phyloP scores from a whole-genome alignment of 2,329 filamentous ascomycete species.

The Hirsutella minnesotensis region DNA sequence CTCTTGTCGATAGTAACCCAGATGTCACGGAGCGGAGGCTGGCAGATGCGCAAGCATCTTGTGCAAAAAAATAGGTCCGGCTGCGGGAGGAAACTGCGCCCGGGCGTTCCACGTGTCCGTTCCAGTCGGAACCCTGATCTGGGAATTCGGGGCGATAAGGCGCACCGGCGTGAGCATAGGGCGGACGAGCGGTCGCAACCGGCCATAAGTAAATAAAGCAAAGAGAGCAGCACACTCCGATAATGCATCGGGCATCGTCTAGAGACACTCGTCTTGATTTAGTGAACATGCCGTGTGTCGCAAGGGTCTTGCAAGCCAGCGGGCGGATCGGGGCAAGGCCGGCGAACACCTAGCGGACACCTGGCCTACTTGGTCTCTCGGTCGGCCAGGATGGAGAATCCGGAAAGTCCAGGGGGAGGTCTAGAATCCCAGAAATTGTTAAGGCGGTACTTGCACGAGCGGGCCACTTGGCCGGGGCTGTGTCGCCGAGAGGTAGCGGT shows the following conservation, averaged over 20 bases:
- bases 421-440: slow-evolving; percentile 21
- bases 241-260: no score
- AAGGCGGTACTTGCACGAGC: slow-evolving; percentile 21
- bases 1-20: no score
- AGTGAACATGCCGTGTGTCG: not conserved
- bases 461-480: slow-evolving; percentile 10
- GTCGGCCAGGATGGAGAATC: not conserved
- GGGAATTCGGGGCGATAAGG: not conserved
- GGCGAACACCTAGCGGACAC: not conserved
- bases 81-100: not conserved
- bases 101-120: slow-evolving; percentile 7
- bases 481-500: slow-evolving; percentile 14
- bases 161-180: not conserved
- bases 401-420: slow-evolving; percentile 5
- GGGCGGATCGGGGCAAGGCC: no score
- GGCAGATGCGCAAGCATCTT: no score
- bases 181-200: not conserved
- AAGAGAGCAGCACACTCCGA: not conserved
- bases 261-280: no score
- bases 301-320: not conserved
- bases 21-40: no score
- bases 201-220: not conserved
- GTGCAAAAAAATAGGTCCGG: no score
- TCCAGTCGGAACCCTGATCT: slow-evolving; percentile 3
- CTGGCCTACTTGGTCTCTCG: not conserved